phyloP scores from a whole-genome alignment of 2,329 filamentous ascomycete genomes.

The Sarocladium kiliense region DNA sequence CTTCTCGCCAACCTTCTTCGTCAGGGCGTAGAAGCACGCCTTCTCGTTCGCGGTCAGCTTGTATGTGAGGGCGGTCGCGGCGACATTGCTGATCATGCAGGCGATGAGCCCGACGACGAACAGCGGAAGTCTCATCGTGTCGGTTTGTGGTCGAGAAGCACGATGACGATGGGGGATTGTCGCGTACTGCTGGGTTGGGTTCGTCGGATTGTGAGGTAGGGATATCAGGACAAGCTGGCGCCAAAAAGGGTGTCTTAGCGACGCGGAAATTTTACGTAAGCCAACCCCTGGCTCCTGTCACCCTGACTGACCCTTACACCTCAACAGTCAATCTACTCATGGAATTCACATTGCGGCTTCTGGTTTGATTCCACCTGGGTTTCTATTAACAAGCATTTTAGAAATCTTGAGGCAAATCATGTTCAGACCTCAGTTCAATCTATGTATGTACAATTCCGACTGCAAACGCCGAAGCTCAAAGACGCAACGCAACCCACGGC shows the following conservation, averaged over 20 bases:
- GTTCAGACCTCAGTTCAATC: background rate
- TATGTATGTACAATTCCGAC: background rate
- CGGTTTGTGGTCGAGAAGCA: conserved; percentile 14
- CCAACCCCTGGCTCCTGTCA: background rate
- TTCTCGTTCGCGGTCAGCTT: conserved; percentile 85
- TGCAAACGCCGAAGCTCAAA: background rate
- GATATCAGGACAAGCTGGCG: conserved; percentile 12
- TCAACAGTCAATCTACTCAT: too few species aligned
- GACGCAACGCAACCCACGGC: background rate
- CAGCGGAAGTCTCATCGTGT: conserved; percentile 60
- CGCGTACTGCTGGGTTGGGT: conserved; percentile 18
- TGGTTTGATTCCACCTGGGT: too few species aligned
- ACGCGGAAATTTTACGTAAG: conserved; percentile 7
- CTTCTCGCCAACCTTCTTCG: conserved; percentile 77
- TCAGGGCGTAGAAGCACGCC: conserved; percentile 87
- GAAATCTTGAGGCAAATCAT: too few species aligned
- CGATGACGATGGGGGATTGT: conserved; percentile 15
- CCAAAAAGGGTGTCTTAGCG: conserved; percentile 9
- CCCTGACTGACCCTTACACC: background rate
- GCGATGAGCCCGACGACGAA: conserved; percentile 65
- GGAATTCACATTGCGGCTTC: too few species aligned
- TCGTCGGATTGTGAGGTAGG: conserved; percentile 7
- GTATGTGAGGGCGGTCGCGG: conserved; percentile 91
- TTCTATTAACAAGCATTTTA: too few species aligned
- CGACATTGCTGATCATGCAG: conserved; percentile 63